Base-by-base conservation (phyloP, 495 filamentous ascomycete genomes). In the Aspergillus homomorphus region DNA sequence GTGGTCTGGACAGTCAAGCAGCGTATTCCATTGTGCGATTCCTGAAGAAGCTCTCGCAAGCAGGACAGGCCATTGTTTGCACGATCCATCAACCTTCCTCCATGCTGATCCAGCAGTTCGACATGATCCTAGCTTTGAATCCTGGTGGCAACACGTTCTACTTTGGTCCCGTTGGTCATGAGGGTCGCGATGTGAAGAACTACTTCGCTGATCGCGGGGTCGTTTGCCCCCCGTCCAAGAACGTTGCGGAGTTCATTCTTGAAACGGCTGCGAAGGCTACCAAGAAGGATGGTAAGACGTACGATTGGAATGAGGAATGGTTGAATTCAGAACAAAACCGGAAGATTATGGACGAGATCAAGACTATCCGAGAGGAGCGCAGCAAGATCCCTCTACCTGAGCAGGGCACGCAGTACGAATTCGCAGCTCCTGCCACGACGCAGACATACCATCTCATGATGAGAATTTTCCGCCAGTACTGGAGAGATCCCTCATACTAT, bases 171-270 rank as follows among this genome's bases (percentile, higher is more conserved):
- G 82, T 89, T 24, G 88, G 88, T 41, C 75, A 84, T 3, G 83
- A 85, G n/a, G 84, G 84, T 9, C 63, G 72, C 10, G 75, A 77
- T 20, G 81, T 89, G 7, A 82, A 82, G 64, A 81, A 85, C 41
- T 90, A 89, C 69, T 90, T 90, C 58, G 82, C 75, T 8, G 73
- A 83, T 22, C 77, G 81, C 52, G 87, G 85, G 28, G 79, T 82
- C 30, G 66, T 79, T 16, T 88, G 84, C 61, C 82, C 82, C 4
- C 80, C 82, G 0, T 69, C 76, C 6, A 86, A 88, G 74, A 95
- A 95, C 68, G 80, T 90, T 14, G 91, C 91, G 24, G 91, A 96
- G 67, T 92, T 91, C 70, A 88, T 96, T 38, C 79, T 96, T 3
- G 89, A 95, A 62, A 89, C 86, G 0, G 88, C 89, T 26, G 85